Evolutionary conservation across 805 yeast species (phyloP).

Genomic region (Peterozyma xylosa): DNA sequence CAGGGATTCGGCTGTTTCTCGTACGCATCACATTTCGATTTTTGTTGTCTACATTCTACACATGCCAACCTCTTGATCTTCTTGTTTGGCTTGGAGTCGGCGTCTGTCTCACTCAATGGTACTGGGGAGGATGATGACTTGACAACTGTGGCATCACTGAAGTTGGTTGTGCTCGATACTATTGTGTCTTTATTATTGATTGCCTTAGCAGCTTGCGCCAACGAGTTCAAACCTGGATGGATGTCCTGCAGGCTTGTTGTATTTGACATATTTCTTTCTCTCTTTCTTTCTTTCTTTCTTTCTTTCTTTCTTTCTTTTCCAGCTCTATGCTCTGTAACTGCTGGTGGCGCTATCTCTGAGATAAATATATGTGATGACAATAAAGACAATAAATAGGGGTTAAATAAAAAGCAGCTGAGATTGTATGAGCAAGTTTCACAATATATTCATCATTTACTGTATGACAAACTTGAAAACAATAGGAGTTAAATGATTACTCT

Average conservation of each 20-base stretch:
- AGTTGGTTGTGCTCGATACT: constrained; percentile 9
- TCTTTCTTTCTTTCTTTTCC: no score
- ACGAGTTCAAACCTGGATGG: constrained; percentile 5
- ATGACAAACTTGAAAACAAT: no score
- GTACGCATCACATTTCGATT: constrained; percentile 82
- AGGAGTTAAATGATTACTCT: no score
- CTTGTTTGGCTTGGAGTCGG: constrained; percentile 1
- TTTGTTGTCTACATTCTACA: constrained; percentile 94
- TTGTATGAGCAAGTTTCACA: no score
- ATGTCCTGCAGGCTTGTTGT: background rate
- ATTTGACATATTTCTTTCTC: no score
- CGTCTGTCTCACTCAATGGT: background rate
- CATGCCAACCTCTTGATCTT: constrained; percentile 69
- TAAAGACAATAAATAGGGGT: no score
- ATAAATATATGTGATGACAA: no score
- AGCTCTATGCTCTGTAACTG: no score
- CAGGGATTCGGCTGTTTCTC: constrained; percentile 75
- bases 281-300: no score
- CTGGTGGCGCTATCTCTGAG: no score
- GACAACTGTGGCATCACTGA: background rate
- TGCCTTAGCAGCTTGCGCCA: constrained; percentile 8
- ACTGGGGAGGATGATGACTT: background rate
- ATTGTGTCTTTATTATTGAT: background rate
- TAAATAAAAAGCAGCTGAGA: no score
- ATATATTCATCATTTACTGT: no score